Percentiles rank a stretch among this genome's conserved stretches.
Conservation (phyloP, 106 monocot genomes). For the Allium cepa region DNA sequence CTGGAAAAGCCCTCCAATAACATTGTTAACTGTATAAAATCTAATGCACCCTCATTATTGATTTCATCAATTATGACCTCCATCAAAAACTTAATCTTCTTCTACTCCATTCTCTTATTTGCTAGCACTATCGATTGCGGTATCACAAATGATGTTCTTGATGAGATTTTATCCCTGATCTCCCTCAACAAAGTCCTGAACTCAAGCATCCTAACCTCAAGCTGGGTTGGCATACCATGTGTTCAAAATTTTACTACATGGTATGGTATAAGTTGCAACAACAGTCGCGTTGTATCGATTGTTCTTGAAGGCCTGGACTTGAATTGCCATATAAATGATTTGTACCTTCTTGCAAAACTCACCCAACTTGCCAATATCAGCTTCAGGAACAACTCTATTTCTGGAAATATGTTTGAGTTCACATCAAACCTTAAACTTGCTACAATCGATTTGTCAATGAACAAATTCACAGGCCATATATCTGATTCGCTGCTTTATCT, state of each 20-base stretch:
- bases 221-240: slow-evolving; percentile 10
- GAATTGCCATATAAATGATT: slow-evolving; percentile 1
- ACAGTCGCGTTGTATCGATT: slow-evolving; percentile 8
- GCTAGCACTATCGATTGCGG: background rate
- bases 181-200: slow-evolving; percentile 4
- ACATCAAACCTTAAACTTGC: slow-evolving; percentile 5
- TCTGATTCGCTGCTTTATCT: slow-evolving; percentile 3
- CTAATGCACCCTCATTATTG: too few species aligned
- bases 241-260: background rate
- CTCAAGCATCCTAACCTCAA: background rate
- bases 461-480: slow-evolving; percentile 12
- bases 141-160: too few species aligned
- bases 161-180: background rate
- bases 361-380: slow-evolving; percentile 8
- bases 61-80: background rate
- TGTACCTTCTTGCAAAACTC: slow-evolving; percentile 7
- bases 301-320: slow-evolving; percentile 4
- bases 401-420: slow-evolving; percentile 19
- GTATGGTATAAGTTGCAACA: slow-evolving; percentile 7
- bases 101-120: background rate
- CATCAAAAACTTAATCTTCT: background rate
- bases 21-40: too few species aligned
- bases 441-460: slow-evolving; percentile 16
- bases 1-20: too few species aligned
- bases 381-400: slow-evolving; percentile 18